Evolutionary conservation across 2,329 filamentous ascomycete genomes (phyloP).

Genomic region (Fusarium sublunatum): DNA sequence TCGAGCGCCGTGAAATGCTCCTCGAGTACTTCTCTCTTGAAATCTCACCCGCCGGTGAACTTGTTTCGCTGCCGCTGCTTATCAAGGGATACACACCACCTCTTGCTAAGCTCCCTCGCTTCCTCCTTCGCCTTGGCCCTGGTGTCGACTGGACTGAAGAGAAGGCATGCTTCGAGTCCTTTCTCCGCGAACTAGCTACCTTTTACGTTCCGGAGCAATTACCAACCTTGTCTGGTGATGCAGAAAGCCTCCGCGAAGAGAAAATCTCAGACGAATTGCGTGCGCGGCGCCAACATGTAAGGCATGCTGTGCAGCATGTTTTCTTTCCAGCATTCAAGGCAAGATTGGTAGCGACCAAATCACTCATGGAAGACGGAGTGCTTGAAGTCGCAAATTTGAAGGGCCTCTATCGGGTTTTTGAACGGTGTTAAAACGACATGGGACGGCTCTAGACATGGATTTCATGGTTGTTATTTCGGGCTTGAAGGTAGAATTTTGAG

Average conservation of each 20-base stretch:
- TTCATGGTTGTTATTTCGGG: conserved; percentile 13
- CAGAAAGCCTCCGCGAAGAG: conserved; percentile 50
- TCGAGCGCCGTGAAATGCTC: conserved; percentile 85
- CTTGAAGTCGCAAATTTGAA: conserved; percentile 93
- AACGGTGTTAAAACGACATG: conserved; percentile 75
- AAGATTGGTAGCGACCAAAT: conserved; percentile 82
- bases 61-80: conserved; percentile 84
- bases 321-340: conserved; percentile 91
- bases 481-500: neutral
- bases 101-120: conserved; percentile 86
- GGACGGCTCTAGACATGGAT: conserved; percentile 5
- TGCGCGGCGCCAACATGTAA: conserved; percentile 74
- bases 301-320: conserved; percentile 81
- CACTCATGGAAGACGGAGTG: conserved; percentile 77
- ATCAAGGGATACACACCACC: conserved; percentile 89
- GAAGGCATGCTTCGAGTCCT: conserved; percentile 84
- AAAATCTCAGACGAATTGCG: conserved; percentile 62
- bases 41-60: conserved; percentile 79
- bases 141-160: conserved; percentile 89
- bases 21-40: conserved; percentile 92
- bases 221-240: conserved; percentile 61
- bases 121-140: conserved; percentile 88
- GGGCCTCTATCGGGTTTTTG: conserved; percentile 93
- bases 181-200: conserved; percentile 85
- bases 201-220: conserved; percentile 93